These are phyloP conservation scores for Pleurostoma richardsiae DNA, from an alignment of 2,329 filamentous ascomycete genomes.

Conservation along the genomic window DNA sequence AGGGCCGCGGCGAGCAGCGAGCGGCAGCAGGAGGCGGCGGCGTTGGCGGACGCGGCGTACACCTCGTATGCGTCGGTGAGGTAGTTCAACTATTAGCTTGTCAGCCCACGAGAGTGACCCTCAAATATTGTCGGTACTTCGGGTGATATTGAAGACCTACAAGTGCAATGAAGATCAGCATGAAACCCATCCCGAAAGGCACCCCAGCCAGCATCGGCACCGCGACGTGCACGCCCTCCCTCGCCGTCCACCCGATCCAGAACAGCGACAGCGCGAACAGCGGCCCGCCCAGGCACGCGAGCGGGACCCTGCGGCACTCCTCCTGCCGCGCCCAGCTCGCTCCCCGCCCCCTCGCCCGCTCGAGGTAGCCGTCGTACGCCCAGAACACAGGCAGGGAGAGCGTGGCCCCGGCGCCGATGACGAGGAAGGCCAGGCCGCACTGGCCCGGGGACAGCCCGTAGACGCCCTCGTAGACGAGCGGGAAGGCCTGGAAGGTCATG, in stretches of 20 bases:
- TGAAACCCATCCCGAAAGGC: conserved; percentile 56
- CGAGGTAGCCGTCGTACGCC: conserved; percentile 57
- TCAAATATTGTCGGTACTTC: not conserved
- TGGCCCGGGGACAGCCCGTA: conserved; percentile 61
- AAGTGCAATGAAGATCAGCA: conserved; percentile 59
- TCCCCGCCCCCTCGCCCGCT: conserved; percentile 39
- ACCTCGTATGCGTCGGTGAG: conserved; percentile 64
- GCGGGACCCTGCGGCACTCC: conserved; percentile 64
- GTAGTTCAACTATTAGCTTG: conserved; percentile 38
- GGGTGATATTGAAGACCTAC: conserved; percentile 21
- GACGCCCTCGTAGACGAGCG: conserved; percentile 59
- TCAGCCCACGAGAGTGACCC: not conserved
- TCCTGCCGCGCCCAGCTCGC: conserved; percentile 56
- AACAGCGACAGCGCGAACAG: conserved; percentile 52
- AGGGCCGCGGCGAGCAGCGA: conserved; percentile 49
- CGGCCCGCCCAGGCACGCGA: conserved; percentile 67
- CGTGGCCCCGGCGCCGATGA: conserved; percentile 59
- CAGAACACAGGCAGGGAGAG: conserved; percentile 58
- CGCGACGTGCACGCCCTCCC: conserved; percentile 40
- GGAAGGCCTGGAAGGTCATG: conserved; percentile 75
- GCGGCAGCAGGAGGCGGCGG: conserved; percentile 42
- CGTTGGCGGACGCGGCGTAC: conserved; percentile 53
- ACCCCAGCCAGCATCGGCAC: conserved; percentile 56
- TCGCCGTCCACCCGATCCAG: conserved; percentile 58
- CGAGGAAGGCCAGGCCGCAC: conserved; percentile 63